These are phyloP conservation scores for Acanthamoeba lenticulata DNA, from an alignment of 208 protist species.

Conservation along the genomic window DNA sequence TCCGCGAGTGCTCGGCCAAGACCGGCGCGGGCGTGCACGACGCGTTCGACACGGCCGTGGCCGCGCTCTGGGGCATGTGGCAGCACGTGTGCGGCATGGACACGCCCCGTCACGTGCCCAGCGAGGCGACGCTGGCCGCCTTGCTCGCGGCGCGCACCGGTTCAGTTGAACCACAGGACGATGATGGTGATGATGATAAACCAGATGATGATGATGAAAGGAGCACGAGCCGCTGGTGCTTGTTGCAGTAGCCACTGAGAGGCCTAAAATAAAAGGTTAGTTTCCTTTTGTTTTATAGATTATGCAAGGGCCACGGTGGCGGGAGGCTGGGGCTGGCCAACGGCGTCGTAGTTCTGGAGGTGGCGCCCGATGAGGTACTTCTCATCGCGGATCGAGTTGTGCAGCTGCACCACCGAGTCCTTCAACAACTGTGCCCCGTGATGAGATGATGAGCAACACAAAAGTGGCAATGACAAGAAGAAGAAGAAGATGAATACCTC, in stretches of 20 bases:
- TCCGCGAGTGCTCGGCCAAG: neutral
- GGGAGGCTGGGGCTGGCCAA: too few species aligned
- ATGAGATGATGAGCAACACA: neutral
- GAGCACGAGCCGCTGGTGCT: too few species aligned
- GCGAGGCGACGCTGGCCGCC: too few species aligned
- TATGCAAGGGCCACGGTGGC: too few species aligned
- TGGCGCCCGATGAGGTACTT: slow-evolving; percentile 32
- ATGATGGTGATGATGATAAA: too few species aligned
- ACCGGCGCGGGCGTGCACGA: neutral
- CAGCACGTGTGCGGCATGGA: neutral
- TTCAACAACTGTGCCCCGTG: neutral
- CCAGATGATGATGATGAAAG: too few species aligned
- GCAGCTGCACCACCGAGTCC: neutral
- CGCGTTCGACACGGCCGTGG: neutral
- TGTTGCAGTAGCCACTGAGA: too few species aligned
- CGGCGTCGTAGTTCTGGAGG: slow-evolving; percentile 22
- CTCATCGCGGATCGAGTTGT: neutral
- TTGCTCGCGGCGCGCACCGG: too few species aligned
- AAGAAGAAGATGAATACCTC: neutral
- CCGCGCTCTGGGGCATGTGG: neutral
- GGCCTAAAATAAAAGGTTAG: too few species aligned
- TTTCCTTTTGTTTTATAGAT: too few species aligned
- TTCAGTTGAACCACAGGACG: too few species aligned
- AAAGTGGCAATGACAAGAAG: neutral
- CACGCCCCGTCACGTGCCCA: neutral